A percentile compares a stretch with the other conserved stretches of the same genome.
phyloP scores from a whole-genome alignment of 768 basidiomycete species.

The Russula dissimulans region DNA sequence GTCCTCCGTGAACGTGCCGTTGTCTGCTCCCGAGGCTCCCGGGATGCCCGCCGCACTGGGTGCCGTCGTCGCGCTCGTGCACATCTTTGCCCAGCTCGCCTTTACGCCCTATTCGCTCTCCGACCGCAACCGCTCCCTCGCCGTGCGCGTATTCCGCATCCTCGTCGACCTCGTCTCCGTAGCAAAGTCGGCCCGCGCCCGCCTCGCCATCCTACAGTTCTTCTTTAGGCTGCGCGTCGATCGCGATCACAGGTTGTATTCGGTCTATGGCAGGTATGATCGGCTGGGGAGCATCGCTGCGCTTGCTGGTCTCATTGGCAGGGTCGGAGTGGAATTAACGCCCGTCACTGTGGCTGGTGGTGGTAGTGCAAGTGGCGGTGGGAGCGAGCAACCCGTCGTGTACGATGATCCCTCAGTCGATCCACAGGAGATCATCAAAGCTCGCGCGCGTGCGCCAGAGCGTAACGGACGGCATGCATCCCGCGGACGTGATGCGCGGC shows the following conservation, averaged over 20 bases:
- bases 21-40: slow-evolving; percentile 9
- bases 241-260: slow-evolving; percentile 79
- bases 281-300: slow-evolving; percentile 45
- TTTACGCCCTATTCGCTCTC: slow-evolving; percentile 55
- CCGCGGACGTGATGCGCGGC: slow-evolving; percentile 16
- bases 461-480: slow-evolving; percentile 19
- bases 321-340: slow-evolving; percentile 36
- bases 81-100: slow-evolving; percentile 58
- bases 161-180: slow-evolving; percentile 40
- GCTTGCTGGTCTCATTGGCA: slow-evolving; percentile 57
- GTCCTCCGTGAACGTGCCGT: slow-evolving; percentile 26
- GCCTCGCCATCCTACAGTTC: slow-evolving; percentile 74
- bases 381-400: background rate
- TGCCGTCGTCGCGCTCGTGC: slow-evolving; percentile 54
- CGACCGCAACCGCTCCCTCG: slow-evolving; percentile 40
- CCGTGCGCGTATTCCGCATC: slow-evolving; percentile 43
- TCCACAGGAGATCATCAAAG: slow-evolving; percentile 10
- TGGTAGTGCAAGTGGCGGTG: background rate
- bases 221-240: slow-evolving; percentile 83
- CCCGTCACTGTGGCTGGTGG: background rate
- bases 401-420: slow-evolving; percentile 12
- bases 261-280: slow-evolving; percentile 45
- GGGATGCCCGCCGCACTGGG: slow-evolving; percentile 39
- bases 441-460: slow-evolving; percentile 17
- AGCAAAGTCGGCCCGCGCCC: slow-evolving; percentile 46